Evolutionary conservation across 495 filamentous ascomycete genomes (phyloP).

Genomic region (Penicillium crystallinum): DNA sequence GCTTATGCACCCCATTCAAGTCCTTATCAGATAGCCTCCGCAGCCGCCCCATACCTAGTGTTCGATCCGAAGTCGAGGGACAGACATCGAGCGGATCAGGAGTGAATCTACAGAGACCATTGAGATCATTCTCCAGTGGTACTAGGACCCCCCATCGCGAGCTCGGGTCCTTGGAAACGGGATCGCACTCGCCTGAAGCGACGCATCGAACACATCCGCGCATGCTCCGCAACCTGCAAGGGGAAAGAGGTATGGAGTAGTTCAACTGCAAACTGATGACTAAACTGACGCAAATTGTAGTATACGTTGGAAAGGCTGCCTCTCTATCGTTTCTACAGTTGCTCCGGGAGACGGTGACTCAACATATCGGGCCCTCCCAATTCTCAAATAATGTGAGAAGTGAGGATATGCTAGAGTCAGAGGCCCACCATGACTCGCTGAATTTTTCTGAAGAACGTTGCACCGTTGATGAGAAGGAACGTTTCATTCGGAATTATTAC

Average conservation of each 20-base stretch:
- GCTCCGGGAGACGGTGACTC: conserved; percentile 37
- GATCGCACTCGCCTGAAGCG: conserved; percentile 26
- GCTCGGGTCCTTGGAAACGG: conserved; percentile 5
- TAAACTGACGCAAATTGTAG: conserved; percentile 10
- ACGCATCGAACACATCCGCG: conserved; percentile 35
- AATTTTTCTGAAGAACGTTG: conserved; percentile 22
- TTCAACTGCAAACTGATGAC: not conserved
- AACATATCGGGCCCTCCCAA: conserved; percentile 39
- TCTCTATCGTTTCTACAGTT: conserved; percentile 40
- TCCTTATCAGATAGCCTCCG: conserved; percentile 9
- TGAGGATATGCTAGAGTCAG: conserved; percentile 40
- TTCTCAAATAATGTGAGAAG: conserved; percentile 39
- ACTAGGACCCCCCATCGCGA: not conserved
- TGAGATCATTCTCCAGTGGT: conserved; percentile 1
- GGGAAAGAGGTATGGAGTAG: conserved; percentile 27
- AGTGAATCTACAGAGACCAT: not conserved
- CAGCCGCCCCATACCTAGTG: conserved; percentile 1
- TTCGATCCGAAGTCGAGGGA: not conserved
- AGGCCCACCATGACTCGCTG: conserved; percentile 28
- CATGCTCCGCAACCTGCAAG: conserved; percentile 35
- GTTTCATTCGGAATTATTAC: conserved; percentile 25
- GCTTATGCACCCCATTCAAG: conserved; percentile 30
- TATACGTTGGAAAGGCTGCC: conserved; percentile 38
- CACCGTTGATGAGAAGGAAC: conserved; percentile 15
- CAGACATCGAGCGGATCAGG: not conserved